These are phyloP conservation scores for Pleurotus pulmonarius DNA, from an alignment of 768 basidiomycete species.

Conservation along the genomic window DNA sequence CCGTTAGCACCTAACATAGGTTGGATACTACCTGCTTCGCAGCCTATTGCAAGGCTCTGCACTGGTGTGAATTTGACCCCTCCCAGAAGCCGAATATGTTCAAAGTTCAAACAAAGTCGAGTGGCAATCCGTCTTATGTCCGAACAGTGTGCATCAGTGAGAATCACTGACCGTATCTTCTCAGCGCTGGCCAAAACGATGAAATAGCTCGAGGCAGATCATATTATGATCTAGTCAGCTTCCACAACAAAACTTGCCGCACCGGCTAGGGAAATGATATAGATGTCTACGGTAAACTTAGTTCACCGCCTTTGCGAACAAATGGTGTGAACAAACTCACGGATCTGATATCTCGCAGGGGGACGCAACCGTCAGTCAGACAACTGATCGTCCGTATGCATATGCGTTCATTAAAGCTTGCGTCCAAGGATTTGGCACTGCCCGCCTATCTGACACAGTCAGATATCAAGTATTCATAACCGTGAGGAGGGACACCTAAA, in stretches of 20 bases:
- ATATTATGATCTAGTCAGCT: slow-evolving; percentile 39
- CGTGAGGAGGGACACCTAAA: slow-evolving; percentile 81
- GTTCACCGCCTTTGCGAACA: not conserved
- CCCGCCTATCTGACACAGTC: slow-evolving; percentile 79
- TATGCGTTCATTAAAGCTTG: not conserved
- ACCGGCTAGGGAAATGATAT: slow-evolving; percentile 80
- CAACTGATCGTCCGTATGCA: not conserved
- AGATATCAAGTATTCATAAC: slow-evolving; percentile 85
- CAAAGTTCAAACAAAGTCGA: slow-evolving; percentile 72
- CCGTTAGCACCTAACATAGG: not conserved
- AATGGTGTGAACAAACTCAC: not conserved
- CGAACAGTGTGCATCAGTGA: not conserved
- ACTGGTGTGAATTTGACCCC: slow-evolving; percentile 81
- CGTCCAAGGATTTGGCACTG: slow-evolving; percentile 78
- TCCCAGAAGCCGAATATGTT: slow-evolving; percentile 86
- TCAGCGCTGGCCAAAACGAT: slow-evolving; percentile 73
- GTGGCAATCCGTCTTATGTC: slow-evolving; percentile 73
- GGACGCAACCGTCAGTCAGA: slow-evolving; percentile 75
- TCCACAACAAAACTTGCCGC: slow-evolving; percentile 48
- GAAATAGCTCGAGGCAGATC: slow-evolving; percentile 56
- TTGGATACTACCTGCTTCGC: slow-evolving; percentile 80
- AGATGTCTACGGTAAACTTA: slow-evolving; percentile 73
- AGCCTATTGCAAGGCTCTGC: slow-evolving; percentile 63
- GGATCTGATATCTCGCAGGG: slow-evolving; percentile 45
- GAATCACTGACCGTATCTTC: not conserved